phyloP scores from a whole-genome alignment of 2,329 filamentous ascomycete genomes.

The Chaetomium olivaceum region DNA sequence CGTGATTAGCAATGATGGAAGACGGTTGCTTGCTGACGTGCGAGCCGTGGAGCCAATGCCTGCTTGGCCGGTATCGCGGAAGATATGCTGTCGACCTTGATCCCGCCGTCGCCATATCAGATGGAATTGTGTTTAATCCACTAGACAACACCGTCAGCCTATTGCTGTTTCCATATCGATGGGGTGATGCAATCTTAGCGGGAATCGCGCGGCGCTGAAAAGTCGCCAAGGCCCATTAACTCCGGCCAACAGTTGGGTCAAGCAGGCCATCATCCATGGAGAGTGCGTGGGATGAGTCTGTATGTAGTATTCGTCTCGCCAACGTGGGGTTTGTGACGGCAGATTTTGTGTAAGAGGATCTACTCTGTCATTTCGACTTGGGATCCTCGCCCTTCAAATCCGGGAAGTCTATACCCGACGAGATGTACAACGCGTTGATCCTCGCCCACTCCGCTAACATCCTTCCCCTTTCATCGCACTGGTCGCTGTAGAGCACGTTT shows the following conservation, averaged over 20 bases:
- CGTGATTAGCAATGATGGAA: background rate
- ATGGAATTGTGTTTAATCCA: conserved; percentile 21
- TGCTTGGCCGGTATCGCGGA: background rate
- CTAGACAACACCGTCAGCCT: background rate
- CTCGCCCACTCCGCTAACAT: no score
- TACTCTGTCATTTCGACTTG: no score
- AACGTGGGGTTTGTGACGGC: no score
- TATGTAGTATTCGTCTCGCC: no score
- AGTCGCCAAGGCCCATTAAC: conserved; percentile 4
- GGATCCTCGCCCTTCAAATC: no score
- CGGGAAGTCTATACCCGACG: no score
- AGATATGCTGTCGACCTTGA: background rate
- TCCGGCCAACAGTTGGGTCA: background rate
- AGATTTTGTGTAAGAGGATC: no score
- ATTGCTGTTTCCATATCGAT: no score
- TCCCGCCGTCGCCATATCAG: background rate
- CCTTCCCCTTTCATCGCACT: no score
- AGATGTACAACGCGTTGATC: no score
- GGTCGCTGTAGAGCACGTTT: no score
- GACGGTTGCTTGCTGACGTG: conserved; percentile 24
- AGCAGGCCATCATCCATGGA: background rate
- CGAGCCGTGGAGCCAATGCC: conserved; percentile 7
- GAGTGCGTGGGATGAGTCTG: background rate
- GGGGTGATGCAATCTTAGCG: conserved; percentile 9
- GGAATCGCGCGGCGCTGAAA: background rate